phyloP scores from a whole-genome alignment of 2,329 filamentous ascomycete species.

The Hypoxylon sp. region DNA sequence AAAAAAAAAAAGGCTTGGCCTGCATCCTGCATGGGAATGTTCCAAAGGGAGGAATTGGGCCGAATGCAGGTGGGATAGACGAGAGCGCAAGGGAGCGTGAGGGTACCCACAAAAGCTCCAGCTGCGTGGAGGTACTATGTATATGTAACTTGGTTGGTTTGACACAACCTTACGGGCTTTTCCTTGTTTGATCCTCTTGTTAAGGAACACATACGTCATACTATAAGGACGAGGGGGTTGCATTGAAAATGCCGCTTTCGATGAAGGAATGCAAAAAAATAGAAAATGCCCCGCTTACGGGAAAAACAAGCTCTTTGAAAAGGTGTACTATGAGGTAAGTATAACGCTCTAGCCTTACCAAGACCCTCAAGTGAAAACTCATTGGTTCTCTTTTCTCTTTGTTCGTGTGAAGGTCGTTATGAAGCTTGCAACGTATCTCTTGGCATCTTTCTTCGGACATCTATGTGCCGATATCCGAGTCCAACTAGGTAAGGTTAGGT shows the following conservation, averaged over 20 bases:
- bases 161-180: conserved; percentile 14
- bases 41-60: conserved; percentile 13
- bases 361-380: background rate
- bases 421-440: conserved; percentile 16
- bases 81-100: background rate
- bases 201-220: conserved; percentile 34
- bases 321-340: too few species aligned
- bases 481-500: background rate
- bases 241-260: conserved; percentile 30
- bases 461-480: conserved; percentile 10
- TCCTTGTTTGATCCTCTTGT: conserved; percentile 20
- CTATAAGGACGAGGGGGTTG: conserved; percentile 21
- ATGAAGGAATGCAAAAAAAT: conserved; percentile 34
- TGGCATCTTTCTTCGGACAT: conserved; percentile 10
- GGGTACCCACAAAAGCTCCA: too few species aligned
- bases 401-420: conserved; percentile 2
- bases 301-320: conserved; percentile 7
- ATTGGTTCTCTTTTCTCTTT: conserved; percentile 6
- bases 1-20: conserved; percentile 6
- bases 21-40: conserved; percentile 6
- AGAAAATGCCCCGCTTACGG: conserved; percentile 8
- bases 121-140: conserved; percentile 7
- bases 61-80: conserved; percentile 14
- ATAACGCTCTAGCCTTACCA: background rate
- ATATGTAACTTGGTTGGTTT: conserved; percentile 12